Base-by-base conservation (phyloP, 495 filamentous ascomycete species). In the Articulospora tetracladia region DNA sequence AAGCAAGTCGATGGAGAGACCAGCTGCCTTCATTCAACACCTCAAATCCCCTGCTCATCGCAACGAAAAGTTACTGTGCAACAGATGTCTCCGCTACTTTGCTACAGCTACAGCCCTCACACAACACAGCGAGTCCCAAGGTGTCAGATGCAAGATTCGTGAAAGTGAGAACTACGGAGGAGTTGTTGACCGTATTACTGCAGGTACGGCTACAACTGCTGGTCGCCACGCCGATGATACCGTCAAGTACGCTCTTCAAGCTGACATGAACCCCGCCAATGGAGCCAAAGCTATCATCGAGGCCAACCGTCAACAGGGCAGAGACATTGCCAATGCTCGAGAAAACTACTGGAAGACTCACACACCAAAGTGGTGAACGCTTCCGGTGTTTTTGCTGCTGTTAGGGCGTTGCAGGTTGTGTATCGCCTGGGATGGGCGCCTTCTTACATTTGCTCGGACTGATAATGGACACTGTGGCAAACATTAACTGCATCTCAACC, bases 81-180 rank as follows among this genome's bases (percentile, higher is more conserved):
- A 68, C 1, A 56, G 54, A 26, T 77, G 75, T 58, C 55, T 57
- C 28, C 48, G 27, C 0, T 61, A 51, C 32, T 77, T 74, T 60
- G 56, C 57, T n/a, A 61, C 56, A 26, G 59, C 57, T 13, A 57
- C 67, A 25, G 62, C 69, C 13, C 63, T 73, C 32, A 66, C 67
- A 10, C 69, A 72, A 56, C 75, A 76, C 30, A 68, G 63, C 22
- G 72, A 73, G 50, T 66, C 67, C 1, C 67, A 71, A 36, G 58
- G 44, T 25, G 28, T 46, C n/a, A 34, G 61, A n/a, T 68, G 66
- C 57, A 61, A 60, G 36, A 32, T 68, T 24, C 58, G 66, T 13
- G 59, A 68, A 8, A 49, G 34, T 10, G 59, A 59, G 25, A 41
- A 57, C 1, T 67, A 57, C 23, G 17, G 36, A 24, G 44, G 17